Evolutionary conservation across 179 eudicot genomes (phyloP).

Genomic region (Silene vulgaris): DNA sequence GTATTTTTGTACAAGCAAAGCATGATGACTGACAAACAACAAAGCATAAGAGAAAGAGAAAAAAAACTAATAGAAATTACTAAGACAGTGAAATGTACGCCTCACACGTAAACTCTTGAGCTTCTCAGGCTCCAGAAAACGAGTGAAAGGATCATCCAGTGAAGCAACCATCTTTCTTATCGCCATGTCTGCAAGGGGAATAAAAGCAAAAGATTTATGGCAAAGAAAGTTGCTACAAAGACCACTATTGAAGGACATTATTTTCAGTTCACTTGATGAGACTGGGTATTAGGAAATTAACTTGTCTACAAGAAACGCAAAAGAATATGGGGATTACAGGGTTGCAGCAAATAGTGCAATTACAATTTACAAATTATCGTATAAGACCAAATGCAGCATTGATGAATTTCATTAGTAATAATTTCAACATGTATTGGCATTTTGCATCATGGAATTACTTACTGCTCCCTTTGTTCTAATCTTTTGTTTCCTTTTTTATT

Average conservation of each 20-base stretch:
- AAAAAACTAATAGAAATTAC: neutral
- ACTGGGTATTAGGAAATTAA: neutral
- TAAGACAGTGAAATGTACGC: conserved; percentile 21
- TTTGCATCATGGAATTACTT: neutral
- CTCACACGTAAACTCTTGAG: conserved; percentile 81
- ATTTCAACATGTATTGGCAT: neutral
- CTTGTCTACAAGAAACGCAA: neutral
- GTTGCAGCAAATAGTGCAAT: neutral
- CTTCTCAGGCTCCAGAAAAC: conserved; percentile 89
- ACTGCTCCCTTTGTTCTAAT: too few relatives aligned
- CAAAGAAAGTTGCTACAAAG: conserved; percentile 15
- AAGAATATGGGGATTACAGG: neutral
- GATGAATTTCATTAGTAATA: neutral
- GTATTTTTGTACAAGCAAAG: neutral
- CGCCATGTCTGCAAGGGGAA: conserved; percentile 48
- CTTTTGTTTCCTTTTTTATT: too few relatives aligned
- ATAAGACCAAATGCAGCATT: neutral
- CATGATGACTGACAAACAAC: neutral
- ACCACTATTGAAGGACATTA: neutral
- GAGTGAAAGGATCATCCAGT: conserved; percentile 89
- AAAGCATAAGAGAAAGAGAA: neutral
- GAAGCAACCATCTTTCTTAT: conserved; percentile 88
- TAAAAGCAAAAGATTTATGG: neutral
- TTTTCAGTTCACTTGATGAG: neutral
- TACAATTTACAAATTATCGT: too few relatives aligned